These are phyloP conservation scores for Candida berthetii DNA, from an alignment of 805 yeast species.

Conservation along the genomic window DNA sequence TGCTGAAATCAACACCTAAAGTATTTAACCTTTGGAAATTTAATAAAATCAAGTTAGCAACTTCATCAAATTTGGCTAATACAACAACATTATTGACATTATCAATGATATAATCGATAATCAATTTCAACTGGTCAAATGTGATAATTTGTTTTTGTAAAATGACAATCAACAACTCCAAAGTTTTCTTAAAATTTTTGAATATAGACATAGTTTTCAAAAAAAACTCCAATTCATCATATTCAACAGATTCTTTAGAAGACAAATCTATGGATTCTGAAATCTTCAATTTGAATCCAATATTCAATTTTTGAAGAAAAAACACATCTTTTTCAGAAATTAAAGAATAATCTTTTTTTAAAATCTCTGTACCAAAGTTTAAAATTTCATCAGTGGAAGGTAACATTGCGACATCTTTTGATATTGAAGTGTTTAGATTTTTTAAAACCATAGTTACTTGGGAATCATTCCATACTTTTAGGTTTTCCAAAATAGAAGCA, in stretches of 20 bases:
- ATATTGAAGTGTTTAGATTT: slow-evolving; percentile 20
- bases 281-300: slow-evolving; percentile 25
- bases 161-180: neutral
- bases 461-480: slow-evolving; percentile 47
- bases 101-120: neutral
- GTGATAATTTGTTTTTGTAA: neutral
- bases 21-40: slow-evolving; percentile 1
- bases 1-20: neutral
- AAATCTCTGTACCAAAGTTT: slow-evolving; percentile 29
- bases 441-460: slow-evolving; percentile 52
- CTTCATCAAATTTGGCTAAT: neutral
- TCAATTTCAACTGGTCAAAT: neutral
- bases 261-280: slow-evolving; percentile 15
- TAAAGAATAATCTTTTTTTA: slow-evolving; percentile 14
- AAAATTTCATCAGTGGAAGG: slow-evolving; percentile 43
- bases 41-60: slow-evolving; percentile 3
- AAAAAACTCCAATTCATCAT: neutral
- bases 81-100: neutral
- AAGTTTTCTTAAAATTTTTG: neutral
- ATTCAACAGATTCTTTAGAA: neutral
- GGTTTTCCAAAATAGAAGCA: slow-evolving; percentile 47
- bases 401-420: slow-evolving; percentile 24
- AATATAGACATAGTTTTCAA: neutral
- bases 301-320: slow-evolving; percentile 17
- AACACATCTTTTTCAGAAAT: slow-evolving; percentile 16